Base-by-base conservation (phyloP, 306 rosid genomes). In the Cicer yamashitae region DNA sequence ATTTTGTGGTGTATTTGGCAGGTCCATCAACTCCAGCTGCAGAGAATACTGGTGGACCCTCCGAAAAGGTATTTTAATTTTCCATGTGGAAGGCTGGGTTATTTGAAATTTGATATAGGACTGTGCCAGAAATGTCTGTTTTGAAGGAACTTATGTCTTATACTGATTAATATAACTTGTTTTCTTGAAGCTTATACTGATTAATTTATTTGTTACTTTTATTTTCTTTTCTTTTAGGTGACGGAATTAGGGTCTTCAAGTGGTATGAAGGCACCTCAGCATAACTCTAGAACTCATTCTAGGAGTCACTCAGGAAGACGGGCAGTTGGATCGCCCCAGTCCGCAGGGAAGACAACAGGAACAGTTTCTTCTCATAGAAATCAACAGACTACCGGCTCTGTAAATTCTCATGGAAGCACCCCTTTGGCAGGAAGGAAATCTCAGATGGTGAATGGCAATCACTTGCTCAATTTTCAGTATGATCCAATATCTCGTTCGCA, bases 401-500 rank as follows among this genome's bases (percentile, higher is more conserved):
- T n/a, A 13, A 83, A 58, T 81, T 80, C 88, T 80, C 90, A 83
- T 38, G 92, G 92, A 64, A 87, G 77, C 77, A 72, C 84, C 18
- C 74, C 87, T 41, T 75, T 82, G 6, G 50, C 87, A 13, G 96
- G 96, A 70, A 89, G 90, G 85, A 91, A 76, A 80, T 60, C 89
- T 62, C 98, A 91, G 80, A 53, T 79, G 68, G 86, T 70, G 67
- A 94, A 86, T 84, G 98, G 89, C 11, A 94, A 94, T 76, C 88
- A 94, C 86, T 87, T 94, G 84, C 85, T 94, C 80, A 94, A 94
- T 76, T 94, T 94, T 86, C 91, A 94, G 20, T 94, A 94, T 83
- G 96, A 90, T 52, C 90, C 97, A 48, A 88, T 94, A 75, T 84
- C 91, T 20, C 97, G 93, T 56, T 82, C 96, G 77, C 96, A 88